Base-by-base conservation (phyloP, 2,329 filamentous ascomycete species). In the Aspergillus persii region DNA sequence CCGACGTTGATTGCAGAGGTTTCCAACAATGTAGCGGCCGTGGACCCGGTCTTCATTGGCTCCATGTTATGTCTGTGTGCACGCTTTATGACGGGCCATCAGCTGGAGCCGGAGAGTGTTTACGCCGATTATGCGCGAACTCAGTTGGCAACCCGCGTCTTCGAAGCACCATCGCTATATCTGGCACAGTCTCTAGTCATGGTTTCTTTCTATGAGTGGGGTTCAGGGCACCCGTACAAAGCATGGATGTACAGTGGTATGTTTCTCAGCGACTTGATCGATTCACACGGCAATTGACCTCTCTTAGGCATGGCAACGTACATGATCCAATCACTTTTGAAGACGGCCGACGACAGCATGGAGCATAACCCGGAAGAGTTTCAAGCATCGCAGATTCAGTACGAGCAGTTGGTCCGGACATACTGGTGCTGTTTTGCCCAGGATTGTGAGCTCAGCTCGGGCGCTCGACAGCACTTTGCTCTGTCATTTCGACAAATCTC, bases 211-310 rank as follows among this genome's bases (percentile, higher is more conserved):
- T 75, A 75, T 46, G 73, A 75, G 59, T 75, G 73, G 73, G 73
- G 73, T 0, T 69, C 70, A 3, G 72, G 72, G 8, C 69, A 68
- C 3, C 71, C 73, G 3, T 75, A 75, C 58, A 71, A 73, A 48
- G 73, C 73, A 2, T 75, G 73, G 73, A 75, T 75, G 73, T 75
- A 75, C 55, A 75, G 73, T 50, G 73, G 72, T 74, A n/a, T 3
- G 0, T 5, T 46, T 30, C 27, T 30, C 2, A 8, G 4, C 3
- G 5, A 30, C 4, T 33, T 52, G 23, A 51, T 26, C 8, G 9
- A 56, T 67, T 31, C 6, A 31, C n/a, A 67, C 31, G 33, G 44
- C 18, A 3, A 8, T 41, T 29, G 9, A 23, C 50, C 9, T 33
- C 7, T 6, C 29, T 12, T 4, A 74, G 72, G 73, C 15, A 75